Evolutionary conservation across 176 grass and related monocot species (phyloP).

Genomic region (Paspalum notatum): DNA sequence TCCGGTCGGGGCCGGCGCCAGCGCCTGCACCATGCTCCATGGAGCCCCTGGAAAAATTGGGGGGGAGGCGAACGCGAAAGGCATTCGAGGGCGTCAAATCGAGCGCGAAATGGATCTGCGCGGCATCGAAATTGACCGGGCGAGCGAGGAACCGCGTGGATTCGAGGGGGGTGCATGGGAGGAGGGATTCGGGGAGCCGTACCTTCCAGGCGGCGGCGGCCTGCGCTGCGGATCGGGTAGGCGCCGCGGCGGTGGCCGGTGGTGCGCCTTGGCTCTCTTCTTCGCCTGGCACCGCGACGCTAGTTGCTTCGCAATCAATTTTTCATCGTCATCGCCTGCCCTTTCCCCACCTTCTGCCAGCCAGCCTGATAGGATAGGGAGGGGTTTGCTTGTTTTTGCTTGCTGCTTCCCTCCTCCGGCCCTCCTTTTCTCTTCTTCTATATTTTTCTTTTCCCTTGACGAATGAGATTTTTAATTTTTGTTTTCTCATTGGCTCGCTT

Average conservation of each 20-base stretch:
- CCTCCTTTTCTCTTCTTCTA: background rate
- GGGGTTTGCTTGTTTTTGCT: constrained; percentile 43
- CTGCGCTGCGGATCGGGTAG: constrained; percentile 17
- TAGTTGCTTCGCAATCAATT: constrained; percentile 21
- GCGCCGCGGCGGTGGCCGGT: background rate
- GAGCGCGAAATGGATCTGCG: constrained; percentile 16
- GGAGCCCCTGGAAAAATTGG: constrained; percentile 31
- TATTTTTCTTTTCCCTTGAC: background rate
- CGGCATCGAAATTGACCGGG: constrained; percentile 10
- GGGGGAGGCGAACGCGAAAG: constrained; percentile 14
- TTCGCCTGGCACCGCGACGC: constrained; percentile 22
- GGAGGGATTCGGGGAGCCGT: background rate
- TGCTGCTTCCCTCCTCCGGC: background rate
- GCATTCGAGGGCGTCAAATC: background rate
- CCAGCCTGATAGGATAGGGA: constrained; percentile 15
- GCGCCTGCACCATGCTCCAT: constrained; percentile 32
- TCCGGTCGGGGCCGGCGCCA: background rate
- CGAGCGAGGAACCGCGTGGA: background rate
- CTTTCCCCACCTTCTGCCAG: background rate
- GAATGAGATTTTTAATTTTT: background rate
- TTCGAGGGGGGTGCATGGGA: background rate
- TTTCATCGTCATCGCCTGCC: constrained; percentile 19
- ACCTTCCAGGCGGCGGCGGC: constrained; percentile 32
- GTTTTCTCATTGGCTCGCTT: background rate
- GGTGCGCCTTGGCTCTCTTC: constrained; percentile 24